Conservation (phyloP, 345 rosid genomes). For the Firmiana major region DNA sequence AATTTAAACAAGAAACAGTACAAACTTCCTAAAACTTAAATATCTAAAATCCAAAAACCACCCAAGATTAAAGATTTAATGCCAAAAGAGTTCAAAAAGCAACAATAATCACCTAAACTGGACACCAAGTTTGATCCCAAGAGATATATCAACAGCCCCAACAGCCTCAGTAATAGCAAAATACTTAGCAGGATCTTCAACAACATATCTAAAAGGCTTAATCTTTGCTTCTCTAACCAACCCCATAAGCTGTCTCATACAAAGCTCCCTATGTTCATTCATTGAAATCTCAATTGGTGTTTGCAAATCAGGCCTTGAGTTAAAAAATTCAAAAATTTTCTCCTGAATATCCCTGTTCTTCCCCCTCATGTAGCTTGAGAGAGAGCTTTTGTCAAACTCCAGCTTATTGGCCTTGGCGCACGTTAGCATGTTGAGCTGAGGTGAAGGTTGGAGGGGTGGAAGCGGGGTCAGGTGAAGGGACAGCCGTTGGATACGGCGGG, state of each 20-base stretch:
- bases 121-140: slow-evolving; percentile 89
- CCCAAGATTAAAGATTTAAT: background rate
- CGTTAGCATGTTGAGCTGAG: slow-evolving; percentile 25
- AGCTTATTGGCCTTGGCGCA: slow-evolving; percentile 41
- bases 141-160: slow-evolving; percentile 79
- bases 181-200: slow-evolving; percentile 76
- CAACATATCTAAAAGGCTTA: slow-evolving; percentile 57
- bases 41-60: background rate
- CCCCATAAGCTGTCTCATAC: slow-evolving; percentile 73
- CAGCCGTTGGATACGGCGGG: slow-evolving; percentile 55
- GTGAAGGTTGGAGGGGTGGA: background rate
- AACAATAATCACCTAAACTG: slow-evolving; percentile 66
- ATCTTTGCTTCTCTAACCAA: slow-evolving; percentile 75
- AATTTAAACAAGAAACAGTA: background rate
- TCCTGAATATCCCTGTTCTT: slow-evolving; percentile 73
- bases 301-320: slow-evolving; percentile 71
- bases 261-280: slow-evolving; percentile 76
- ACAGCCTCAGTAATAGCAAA: slow-evolving; percentile 85
- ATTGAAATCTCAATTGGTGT: slow-evolving; percentile 83
- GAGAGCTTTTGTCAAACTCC: slow-evolving; percentile 44
- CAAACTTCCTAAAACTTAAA: background rate
- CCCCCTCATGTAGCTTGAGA: slow-evolving; percentile 63
- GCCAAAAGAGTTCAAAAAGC: background rate
- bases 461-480: slow-evolving; percentile 48
- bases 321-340: slow-evolving; percentile 49